Conservation (phyloP, 2,329 filamentous ascomycete genomes). For the Talaromyces sp. region DNA sequence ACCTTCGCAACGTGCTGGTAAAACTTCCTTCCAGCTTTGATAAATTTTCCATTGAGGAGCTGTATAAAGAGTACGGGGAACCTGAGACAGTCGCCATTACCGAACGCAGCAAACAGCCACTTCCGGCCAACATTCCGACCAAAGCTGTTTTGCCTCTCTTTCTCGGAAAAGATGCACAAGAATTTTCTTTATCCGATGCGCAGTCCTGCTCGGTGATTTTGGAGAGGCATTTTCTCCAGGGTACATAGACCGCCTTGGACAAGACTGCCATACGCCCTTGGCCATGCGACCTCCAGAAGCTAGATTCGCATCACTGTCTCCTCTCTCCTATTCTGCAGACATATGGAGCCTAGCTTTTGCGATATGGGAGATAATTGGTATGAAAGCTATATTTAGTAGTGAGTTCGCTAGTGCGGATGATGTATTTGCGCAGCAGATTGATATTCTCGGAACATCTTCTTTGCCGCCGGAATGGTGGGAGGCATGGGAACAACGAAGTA, state of each 20-base stretch:
- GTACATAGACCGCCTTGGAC: conserved; percentile 4
- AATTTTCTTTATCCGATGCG: conserved; percentile 28
- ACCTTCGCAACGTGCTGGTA: conserved; percentile 24
- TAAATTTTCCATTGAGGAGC: conserved; percentile 30
- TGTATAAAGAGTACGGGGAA: conserved; percentile 32
- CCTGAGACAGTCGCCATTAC: conserved; percentile 29
- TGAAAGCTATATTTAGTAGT: conserved; percentile 23
- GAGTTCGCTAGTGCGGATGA: conserved; percentile 20
- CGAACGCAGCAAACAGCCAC: conserved; percentile 23
- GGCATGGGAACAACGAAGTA: background rate
- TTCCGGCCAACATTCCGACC: conserved; percentile 27
- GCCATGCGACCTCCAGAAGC: conserved; percentile 25
- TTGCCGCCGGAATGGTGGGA: conserved; percentile 11
- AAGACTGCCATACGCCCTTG: conserved; percentile 24
- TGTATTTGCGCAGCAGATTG: conserved; percentile 23
- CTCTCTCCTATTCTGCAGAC: conserved; percentile 26
- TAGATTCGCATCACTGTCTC: conserved; percentile 22
- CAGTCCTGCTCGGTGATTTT: conserved; percentile 35
- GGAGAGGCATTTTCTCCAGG: conserved; percentile 28
- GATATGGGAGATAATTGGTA: conserved; percentile 31
- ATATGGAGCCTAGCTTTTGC: conserved; percentile 28
- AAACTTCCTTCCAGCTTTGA: conserved; percentile 23
- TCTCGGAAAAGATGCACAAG: conserved; percentile 19
- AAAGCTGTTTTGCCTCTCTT: conserved; percentile 27
- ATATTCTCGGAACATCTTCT: conserved; percentile 21